Evolutionary conservation across 2,329 filamentous ascomycete genomes (phyloP), one percentile per base, ranked within the genome.

Genomic region (Sporothrix brunneoviolacea): DNA sequence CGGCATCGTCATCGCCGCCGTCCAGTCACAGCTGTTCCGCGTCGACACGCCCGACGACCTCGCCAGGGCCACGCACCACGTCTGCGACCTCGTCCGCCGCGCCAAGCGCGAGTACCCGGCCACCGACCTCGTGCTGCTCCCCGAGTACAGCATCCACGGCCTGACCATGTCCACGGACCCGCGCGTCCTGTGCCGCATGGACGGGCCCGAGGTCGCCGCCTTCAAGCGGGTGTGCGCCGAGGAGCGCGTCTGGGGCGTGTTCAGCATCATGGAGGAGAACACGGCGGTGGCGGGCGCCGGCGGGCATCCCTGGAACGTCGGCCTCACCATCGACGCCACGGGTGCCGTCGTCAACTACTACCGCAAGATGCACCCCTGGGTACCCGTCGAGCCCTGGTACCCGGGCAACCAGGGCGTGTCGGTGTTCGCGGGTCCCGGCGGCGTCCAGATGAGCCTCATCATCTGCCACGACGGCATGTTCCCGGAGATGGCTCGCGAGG

Each of bases 391-490:
- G 43, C 49, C 49, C 10, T 51, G 49, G 49, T 51, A 51, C 18
- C 49, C 49, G 10, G 43, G 49, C 24, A 47, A 51, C 22, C 37
- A 33, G 8, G 49, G 49, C 22, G 37, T 51, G 1, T 41, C 36
- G 19, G 43, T 51, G 15, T 47, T 51, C 22, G 28, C 37, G 5
- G 49, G 49, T 2, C 49, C 49, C 3, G 49, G 43, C 5, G 49
- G 49, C 22, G 43, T 51, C n/a, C 19, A n/a, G 7, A 51, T 51
- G 49, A 21, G 18, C 27, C 37, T 51, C 28, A 46, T 47, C 49
- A 47, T 47, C 43, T 51, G 49, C 38, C 49, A 51, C 43, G 49
- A 51, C 43, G 49, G 49, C 43, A 51, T 51, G 49, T 51, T 51
- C 16, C 49, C 49, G 10, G 49, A 51, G 15, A 51, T 51, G 49